Conservation (phyloP, 192 early-diverging fungal species). For the Chytriomyces sp. region DNA sequence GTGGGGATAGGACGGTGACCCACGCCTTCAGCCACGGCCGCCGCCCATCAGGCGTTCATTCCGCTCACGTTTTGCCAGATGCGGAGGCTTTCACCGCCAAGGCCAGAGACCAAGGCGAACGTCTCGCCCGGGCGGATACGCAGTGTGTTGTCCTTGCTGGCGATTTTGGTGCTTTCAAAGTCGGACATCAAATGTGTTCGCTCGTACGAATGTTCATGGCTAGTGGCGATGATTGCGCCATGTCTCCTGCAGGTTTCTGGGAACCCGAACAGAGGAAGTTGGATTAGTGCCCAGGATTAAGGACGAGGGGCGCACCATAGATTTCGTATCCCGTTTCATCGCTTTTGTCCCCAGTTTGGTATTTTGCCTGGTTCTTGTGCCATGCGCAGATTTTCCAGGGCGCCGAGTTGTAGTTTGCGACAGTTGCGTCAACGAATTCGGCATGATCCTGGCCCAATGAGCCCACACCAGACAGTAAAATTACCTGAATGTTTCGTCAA, state of each 20-base stretch:
- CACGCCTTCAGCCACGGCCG: constrained; percentile 34
- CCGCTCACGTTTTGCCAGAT: constrained; percentile 28
- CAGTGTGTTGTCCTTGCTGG: constrained; percentile 6
- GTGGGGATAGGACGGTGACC: background rate
- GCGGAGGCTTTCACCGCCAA: constrained; percentile 43
- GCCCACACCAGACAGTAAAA: constrained; percentile 42
- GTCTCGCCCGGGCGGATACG: constrained; percentile 32
- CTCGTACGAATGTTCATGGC: constrained; percentile 46
- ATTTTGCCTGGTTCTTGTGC: constrained; percentile 48
- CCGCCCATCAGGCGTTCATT: constrained; percentile 44
- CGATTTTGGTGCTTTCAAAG: constrained; percentile 33
- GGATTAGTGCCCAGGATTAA: background rate
- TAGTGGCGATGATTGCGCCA: constrained; percentile 41
- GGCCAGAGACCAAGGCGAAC: constrained; percentile 44
- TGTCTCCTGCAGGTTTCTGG: constrained; percentile 36
- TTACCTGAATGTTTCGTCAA: background rate
- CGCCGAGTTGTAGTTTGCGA: constrained; percentile 22
- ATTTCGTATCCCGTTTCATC: constrained; percentile 46
- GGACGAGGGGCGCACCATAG: constrained; percentile 22
- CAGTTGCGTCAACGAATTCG: constrained; percentile 18
- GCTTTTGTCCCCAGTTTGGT: constrained; percentile 40
- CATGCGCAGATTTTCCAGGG: constrained; percentile 45
- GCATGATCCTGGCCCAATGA: constrained; percentile 38
- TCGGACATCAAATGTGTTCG: constrained; percentile 34
- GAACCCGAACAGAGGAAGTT: background rate